Percentiles rank a stretch among this genome's conserved stretches.
These are phyloP conservation scores for Moricandia moricandioides DNA, from an alignment of 345 rosid species.

Conservation along the genomic window DNA sequence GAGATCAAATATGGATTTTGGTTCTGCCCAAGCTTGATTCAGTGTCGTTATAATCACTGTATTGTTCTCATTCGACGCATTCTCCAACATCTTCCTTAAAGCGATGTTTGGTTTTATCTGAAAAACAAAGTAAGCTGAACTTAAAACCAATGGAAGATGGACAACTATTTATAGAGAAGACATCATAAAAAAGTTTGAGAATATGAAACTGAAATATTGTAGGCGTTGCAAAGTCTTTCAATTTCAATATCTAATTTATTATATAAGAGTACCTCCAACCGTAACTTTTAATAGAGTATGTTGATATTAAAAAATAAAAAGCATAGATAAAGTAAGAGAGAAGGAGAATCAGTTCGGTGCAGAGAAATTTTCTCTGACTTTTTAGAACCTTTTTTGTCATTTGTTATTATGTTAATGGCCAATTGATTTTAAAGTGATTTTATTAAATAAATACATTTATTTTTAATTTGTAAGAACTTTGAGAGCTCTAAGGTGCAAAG, in stretches of 20 bases:
- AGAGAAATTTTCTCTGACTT: too few relatives aligned
- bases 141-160: neutral
- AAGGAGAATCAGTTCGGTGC: too few relatives aligned
- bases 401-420: too few relatives aligned
- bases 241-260: neutral
- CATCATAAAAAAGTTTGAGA: neutral
- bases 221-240: neutral
- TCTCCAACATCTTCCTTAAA: constrained; percentile 20
- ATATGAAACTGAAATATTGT: neutral
- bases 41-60: constrained; percentile 69
- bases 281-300: too few relatives aligned
- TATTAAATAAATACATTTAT: too few relatives aligned
- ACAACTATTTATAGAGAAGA: neutral
- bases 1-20: constrained; percentile 54
- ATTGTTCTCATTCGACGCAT: constrained; percentile 36
- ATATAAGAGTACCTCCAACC: too few relatives aligned
- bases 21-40: constrained; percentile 71
- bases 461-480: too few relatives aligned
- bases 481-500: too few relatives aligned
- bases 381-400: too few relatives aligned
- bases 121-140: constrained; percentile 2
- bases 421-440: too few relatives aligned
- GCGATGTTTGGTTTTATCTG: constrained; percentile 17
- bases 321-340: too few relatives aligned
- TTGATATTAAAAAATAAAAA: too few relatives aligned